Evolutionary conservation across 257 asterid genomes (phyloP).

Genomic region (Voacanga thouarsii): DNA sequence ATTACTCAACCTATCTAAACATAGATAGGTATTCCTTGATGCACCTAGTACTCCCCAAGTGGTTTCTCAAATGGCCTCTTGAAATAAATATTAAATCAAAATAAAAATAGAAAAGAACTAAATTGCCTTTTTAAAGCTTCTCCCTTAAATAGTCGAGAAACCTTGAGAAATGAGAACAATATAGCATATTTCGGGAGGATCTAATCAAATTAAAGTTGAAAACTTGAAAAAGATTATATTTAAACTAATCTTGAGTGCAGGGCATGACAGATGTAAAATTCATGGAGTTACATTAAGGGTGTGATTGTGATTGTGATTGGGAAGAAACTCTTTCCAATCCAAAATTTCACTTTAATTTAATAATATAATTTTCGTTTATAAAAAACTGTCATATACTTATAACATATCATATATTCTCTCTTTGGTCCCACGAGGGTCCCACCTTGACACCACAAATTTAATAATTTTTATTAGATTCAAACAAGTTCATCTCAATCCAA

Average conservation of each 20-base stretch:
- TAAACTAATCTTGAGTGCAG: not conserved
- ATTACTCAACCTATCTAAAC: not conserved
- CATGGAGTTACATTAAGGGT: not conserved
- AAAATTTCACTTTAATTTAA: too few relatives aligned
- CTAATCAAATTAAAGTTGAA: not conserved
- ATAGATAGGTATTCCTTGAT: not conserved
- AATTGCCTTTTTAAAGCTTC: not conserved
- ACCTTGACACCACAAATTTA: too few relatives aligned
- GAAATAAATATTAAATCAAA: not conserved
- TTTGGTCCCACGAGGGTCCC: too few relatives aligned
- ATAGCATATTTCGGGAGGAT: not conserved
- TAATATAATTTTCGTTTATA: too few relatives aligned
- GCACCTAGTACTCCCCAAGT: not conserved
- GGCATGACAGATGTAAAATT: not conserved
- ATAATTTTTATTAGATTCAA: too few relatives aligned
- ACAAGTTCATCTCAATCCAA: too few relatives aligned
- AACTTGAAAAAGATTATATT: not conserved
- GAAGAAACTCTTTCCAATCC: too few relatives aligned
- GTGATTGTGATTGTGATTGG: too few relatives aligned
- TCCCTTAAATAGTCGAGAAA: not conserved
- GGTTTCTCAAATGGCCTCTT: not conserved
- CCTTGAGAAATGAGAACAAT: not conserved
- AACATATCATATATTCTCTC: too few relatives aligned
- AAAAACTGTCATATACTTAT: too few relatives aligned
- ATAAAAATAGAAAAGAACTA: not conserved